A percentile compares a stretch with the other conserved stretches of the same genome.
These are phyloP conservation scores for Ophiosphaerella korrae DNA, from an alignment of 2,329 filamentous ascomycete genomes.

Conservation along the genomic window DNA sequence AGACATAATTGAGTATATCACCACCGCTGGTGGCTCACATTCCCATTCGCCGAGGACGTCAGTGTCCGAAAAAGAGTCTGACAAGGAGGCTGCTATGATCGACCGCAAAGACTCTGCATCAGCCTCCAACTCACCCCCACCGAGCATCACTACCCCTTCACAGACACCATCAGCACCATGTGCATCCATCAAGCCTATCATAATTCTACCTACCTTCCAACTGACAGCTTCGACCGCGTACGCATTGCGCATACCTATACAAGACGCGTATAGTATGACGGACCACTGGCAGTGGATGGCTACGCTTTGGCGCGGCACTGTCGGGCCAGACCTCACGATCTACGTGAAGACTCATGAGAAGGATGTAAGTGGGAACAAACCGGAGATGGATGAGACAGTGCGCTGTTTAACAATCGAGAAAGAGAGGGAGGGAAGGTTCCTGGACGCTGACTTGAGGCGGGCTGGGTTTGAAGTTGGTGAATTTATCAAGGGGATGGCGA, in stretches of 20 bases:
- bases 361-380: constrained; percentile 41
- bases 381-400: constrained; percentile 49
- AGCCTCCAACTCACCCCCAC: constrained; percentile 8
- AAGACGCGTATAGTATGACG: constrained; percentile 76
- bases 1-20: constrained; percentile 69
- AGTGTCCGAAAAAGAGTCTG: constrained; percentile 17
- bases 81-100: constrained; percentile 1
- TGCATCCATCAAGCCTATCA: constrained; percentile 63
- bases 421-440: constrained; percentile 41
- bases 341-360: constrained; percentile 58
- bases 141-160: constrained; percentile 2
- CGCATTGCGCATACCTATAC: constrained; percentile 73
- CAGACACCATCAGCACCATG: constrained; percentile 9
- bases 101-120: constrained; percentile 26
- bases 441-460: constrained; percentile 65
- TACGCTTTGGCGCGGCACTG: constrained; percentile 85
- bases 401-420: constrained; percentile 48
- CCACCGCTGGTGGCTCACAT: constrained; percentile 21
- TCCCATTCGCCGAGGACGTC: constrained; percentile 3
- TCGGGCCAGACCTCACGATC: constrained; percentile 79
- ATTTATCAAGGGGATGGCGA: constrained; percentile 61
- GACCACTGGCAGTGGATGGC: constrained; percentile 99
- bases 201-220: constrained; percentile 79
- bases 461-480: constrained; percentile 88
- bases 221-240: constrained; percentile 78